Conservation (phyloP, 768 basidiomycete genomes). For the Gautieria morchelliformis region DNA sequence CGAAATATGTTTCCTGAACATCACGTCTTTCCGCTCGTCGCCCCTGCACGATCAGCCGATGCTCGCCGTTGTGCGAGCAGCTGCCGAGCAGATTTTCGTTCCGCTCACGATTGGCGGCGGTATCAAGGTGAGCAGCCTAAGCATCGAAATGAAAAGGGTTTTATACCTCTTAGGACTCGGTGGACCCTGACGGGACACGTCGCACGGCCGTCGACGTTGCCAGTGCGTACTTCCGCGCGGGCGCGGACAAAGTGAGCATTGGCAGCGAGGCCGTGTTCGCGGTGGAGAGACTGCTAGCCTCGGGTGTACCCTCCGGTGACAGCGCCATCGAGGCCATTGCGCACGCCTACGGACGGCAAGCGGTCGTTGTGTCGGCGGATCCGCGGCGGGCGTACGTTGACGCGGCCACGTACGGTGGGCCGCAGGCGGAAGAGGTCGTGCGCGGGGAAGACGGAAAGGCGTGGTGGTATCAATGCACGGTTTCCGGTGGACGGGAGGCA, state of each 20-base stretch:
- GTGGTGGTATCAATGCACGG: slow-evolving; percentile 99
- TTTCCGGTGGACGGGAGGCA: slow-evolving; percentile 81
- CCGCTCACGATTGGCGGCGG: slow-evolving; percentile 99
- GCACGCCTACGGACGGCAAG: slow-evolving; percentile 83
- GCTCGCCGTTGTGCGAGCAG: slow-evolving; percentile 87
- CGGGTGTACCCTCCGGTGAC: slow-evolving; percentile 49
- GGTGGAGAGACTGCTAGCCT: slow-evolving; percentile 62
- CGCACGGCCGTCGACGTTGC: slow-evolving; percentile 90
- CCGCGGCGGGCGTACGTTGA: slow-evolving; percentile 81
- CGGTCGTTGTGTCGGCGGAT: slow-evolving; percentile 96
- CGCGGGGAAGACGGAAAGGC: slow-evolving; percentile 54
- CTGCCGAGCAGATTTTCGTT: slow-evolving; percentile 86
- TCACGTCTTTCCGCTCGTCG: slow-evolving; percentile 97
- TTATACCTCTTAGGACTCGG: slow-evolving; percentile 39
- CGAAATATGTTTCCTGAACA: slow-evolving; percentile 96
- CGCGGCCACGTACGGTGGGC: slow-evolving; percentile 51
- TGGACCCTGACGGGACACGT: slow-evolving; percentile 89
- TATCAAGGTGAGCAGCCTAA: slow-evolving; percentile 47
- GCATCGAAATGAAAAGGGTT: neutral
- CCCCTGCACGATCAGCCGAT: slow-evolving; percentile 96
- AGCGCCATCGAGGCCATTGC: slow-evolving; percentile 94
- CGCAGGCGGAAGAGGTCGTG: slow-evolving; percentile 56
- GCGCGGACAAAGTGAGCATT: slow-evolving; percentile 98
- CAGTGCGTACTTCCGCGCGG: slow-evolving; percentile 90
- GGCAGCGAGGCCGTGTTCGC: slow-evolving; percentile 93